Evolutionary conservation across 139 green algal species (phyloP), one percentile per base, ranked within the genome.

Genomic region (Picochlorum sp.): DNA sequence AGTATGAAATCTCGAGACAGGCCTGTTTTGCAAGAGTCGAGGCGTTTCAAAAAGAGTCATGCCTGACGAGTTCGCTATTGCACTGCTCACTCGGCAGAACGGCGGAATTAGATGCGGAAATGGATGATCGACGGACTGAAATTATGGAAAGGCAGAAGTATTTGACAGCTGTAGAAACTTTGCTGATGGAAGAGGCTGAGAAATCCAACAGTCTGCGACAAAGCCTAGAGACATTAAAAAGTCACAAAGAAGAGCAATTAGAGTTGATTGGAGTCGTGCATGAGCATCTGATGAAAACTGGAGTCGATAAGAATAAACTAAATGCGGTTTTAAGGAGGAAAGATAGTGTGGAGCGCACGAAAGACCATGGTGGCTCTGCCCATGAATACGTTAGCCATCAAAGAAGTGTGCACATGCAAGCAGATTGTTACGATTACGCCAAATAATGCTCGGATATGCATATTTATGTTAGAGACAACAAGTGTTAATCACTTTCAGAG

Each of bases 401-500:
- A n/a, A 41, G 12, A 41, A 41, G 35, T 12, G 35, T 12, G 9
- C 35, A 41, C 9, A 41, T 12, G 35, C 35, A 41, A 41, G 35
- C 12, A 9, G 9, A n/a, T n/a, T 12, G 35, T n/a, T n/a, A 41
- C 9, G 12, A 41, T 9, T n/a, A 41, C 35, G 9, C 35, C 9
- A 41, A 41, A n/a, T n/a, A n/a, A 41, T 41, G 12, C 35, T 41
- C 35, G 10, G 12, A n/a, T 14, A 51, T 32, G 10, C 43, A 51
- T 14, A 51, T 24, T 26, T 13, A 29, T 26, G n/a, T 0, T 9
- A 51, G 3, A 24, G 14, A 20, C 18, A 20, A 26, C 12, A n/a
- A 50, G 5, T 53, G 0, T 68, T 44, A 68, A 18, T 76, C 69
- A 45, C 57, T 47, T 45, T 76, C 60, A 45, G 45, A 66, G 59